phyloP scores from a whole-genome alignment of 331 rosid species.

The Malus hybrid region DNA sequence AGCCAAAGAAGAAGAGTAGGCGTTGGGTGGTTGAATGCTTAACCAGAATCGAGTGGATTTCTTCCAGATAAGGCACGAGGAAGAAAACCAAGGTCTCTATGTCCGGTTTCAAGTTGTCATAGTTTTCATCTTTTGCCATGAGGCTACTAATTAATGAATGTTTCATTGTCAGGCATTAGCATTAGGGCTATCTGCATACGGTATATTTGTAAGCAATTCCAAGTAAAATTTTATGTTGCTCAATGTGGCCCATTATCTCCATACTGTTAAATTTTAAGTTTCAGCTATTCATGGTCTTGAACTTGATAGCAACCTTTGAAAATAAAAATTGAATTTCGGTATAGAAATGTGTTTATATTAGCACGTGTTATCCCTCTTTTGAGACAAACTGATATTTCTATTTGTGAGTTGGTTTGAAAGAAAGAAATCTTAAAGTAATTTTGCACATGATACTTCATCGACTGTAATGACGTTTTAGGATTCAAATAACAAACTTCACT shows the following conservation, averaged over 20 bases:
- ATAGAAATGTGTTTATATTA: too few species aligned
- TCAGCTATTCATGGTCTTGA: background rate
- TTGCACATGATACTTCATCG: too few species aligned
- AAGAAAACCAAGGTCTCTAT: constrained; percentile 50
- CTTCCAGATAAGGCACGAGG: constrained; percentile 58
- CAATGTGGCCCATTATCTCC: background rate
- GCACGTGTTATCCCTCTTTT: too few species aligned
- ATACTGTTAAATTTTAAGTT: background rate
- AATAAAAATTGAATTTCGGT: background rate
- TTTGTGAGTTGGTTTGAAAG: too few species aligned
- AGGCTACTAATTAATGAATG: constrained; percentile 43
- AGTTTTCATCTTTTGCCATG: constrained; percentile 46
- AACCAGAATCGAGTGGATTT: constrained; percentile 65
- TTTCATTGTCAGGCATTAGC: constrained; percentile 59
- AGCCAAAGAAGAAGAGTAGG: background rate
- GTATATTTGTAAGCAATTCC: constrained; percentile 7
- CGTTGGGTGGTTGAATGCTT: background rate
- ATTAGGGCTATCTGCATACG: constrained; percentile 63
- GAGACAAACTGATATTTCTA: too few species aligned
- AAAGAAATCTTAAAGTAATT: too few species aligned
- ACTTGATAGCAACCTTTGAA: background rate
- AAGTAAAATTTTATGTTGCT: background rate
- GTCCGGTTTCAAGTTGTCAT: constrained; percentile 48
- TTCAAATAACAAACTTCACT: too few species aligned
- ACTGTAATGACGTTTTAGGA: accelerated